Conservation (phyloP, 1,139 yeast genomes). For the Magnusiomyces sp. region DNA sequence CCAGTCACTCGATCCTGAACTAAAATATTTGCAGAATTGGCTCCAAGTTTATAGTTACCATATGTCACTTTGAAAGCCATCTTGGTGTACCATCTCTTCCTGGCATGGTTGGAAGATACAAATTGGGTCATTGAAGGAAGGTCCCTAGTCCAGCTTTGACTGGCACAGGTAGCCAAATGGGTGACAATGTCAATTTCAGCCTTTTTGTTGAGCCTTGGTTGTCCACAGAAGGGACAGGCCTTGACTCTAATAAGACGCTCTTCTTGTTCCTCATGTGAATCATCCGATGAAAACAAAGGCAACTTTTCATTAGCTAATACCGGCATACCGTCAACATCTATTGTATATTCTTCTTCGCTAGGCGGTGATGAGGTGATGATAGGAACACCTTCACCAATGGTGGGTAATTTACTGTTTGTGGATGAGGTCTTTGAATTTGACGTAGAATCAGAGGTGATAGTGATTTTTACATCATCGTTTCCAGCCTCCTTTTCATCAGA, state of each 20-base stretch:
- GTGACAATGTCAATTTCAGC: conserved; percentile 63
- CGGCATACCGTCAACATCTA: conserved; percentile 4
- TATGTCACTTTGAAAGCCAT: conserved; percentile 75
- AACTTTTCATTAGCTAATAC: neutral
- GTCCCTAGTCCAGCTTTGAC: conserved; percentile 67
- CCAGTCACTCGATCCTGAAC: conserved; percentile 92
- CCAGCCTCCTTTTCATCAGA: neutral
- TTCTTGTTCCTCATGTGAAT: conserved; percentile 4
- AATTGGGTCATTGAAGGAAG: conserved; percentile 59
- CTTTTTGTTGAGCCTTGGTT: conserved; percentile 48
- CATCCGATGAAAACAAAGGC: neutral
- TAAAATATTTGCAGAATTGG: conserved; percentile 85
- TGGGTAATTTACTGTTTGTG: too few relatives aligned
- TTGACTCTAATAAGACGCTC: conserved; percentile 50
- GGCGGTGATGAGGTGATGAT: too few relatives aligned
- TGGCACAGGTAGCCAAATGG: conserved; percentile 82
- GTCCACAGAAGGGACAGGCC: conserved; percentile 69
- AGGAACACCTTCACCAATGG: too few relatives aligned
- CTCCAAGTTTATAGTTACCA: conserved; percentile 81
- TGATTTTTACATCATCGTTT: too few relatives aligned
- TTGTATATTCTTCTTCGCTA: neutral
- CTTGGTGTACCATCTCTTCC: conserved; percentile 83
- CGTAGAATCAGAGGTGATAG: too few relatives aligned
- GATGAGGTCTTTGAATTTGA: too few relatives aligned
- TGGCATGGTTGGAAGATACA: conserved; percentile 74